Evolutionary conservation across 768 basidiomycete genomes (phyloP).

Genomic region (Suillus tomentosus): DNA sequence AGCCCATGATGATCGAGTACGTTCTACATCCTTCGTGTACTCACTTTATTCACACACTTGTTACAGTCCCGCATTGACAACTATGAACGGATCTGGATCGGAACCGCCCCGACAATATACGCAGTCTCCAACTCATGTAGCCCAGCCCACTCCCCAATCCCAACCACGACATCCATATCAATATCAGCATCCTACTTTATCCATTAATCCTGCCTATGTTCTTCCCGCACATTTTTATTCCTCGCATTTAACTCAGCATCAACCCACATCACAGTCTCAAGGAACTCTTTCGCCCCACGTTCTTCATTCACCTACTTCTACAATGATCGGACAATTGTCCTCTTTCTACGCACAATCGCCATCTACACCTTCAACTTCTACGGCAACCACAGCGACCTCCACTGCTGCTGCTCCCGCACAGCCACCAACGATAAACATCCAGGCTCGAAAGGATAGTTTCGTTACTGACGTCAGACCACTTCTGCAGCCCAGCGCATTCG

Average conservation of each 20-base stretch:
- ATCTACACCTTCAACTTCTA: conserved; percentile 27
- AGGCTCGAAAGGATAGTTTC: conserved; percentile 60
- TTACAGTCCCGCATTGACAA: conserved; percentile 59
- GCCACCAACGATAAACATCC: conserved; percentile 41
- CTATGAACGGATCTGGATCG: conserved; percentile 51
- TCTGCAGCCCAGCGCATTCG: conserved; percentile 60
- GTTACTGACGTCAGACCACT: conserved; percentile 53
- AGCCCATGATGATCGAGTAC: conserved; percentile 70
- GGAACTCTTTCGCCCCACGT: conserved; percentile 71
- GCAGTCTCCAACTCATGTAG: conserved; percentile 42
- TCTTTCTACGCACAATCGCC: conserved; percentile 38
- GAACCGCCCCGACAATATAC: conserved; percentile 49
- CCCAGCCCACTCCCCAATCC: conserved; percentile 33
- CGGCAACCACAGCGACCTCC: conserved; percentile 21
- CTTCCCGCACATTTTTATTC: conserved; percentile 40
- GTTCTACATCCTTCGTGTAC: conserved; percentile 31
- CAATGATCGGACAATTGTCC: conserved; percentile 36
- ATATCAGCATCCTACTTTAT: conserved; percentile 42
- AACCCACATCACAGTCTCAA: conserved; percentile 43
- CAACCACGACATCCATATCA: conserved; percentile 43
- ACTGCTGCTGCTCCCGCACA: conserved; percentile 27
- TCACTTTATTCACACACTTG: conserved; percentile 18
- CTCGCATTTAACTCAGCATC: conserved; percentile 25
- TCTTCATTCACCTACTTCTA: conserved; percentile 56
- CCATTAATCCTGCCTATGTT: conserved; percentile 45